Evolutionary conservation across 768 basidiomycete species (phyloP).

Genomic region (Roridomyces roridus): DNA sequence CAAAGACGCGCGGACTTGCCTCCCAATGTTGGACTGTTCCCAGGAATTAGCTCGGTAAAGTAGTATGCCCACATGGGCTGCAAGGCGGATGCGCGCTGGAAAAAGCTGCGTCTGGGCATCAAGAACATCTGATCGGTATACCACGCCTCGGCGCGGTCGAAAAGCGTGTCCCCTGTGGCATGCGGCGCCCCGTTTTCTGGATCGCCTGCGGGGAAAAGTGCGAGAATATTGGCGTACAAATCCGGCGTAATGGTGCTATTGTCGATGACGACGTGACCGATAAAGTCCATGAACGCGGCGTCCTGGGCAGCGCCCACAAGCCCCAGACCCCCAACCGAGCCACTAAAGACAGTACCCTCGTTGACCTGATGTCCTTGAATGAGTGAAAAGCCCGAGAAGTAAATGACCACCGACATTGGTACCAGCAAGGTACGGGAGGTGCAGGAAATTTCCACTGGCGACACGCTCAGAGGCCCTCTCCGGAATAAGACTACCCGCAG

Average conservation of each 20-base stretch:
- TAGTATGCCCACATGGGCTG: slow-evolving; percentile 61
- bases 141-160: slow-evolving; percentile 61
- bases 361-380: slow-evolving; percentile 44
- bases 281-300: slow-evolving; percentile 52
- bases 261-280: slow-evolving; percentile 56
- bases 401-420: slow-evolving; percentile 51
- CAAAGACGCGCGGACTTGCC: slow-evolving; percentile 36
- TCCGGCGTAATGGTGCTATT: slow-evolving; percentile 51
- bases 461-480: slow-evolving; percentile 53
- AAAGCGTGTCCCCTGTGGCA: slow-evolving; percentile 65
- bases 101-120: slow-evolving; percentile 54
- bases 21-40: slow-evolving; percentile 52
- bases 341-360: slow-evolving; percentile 56
- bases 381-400: background rate
- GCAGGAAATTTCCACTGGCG: slow-evolving; percentile 53
- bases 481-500: slow-evolving; percentile 53
- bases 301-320: slow-evolving; percentile 48
- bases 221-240: slow-evolving; percentile 45
- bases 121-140: slow-evolving; percentile 67
- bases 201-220: slow-evolving; percentile 55
- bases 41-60: slow-evolving; percentile 64
- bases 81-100: slow-evolving; percentile 49
- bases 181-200: slow-evolving; percentile 54
- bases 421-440: slow-evolving; percentile 60
- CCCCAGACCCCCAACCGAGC: slow-evolving; percentile 42